Evolutionary conservation across 176 grass and related monocot genomes (phyloP).

Genomic region (Triticum timopheevii): DNA sequence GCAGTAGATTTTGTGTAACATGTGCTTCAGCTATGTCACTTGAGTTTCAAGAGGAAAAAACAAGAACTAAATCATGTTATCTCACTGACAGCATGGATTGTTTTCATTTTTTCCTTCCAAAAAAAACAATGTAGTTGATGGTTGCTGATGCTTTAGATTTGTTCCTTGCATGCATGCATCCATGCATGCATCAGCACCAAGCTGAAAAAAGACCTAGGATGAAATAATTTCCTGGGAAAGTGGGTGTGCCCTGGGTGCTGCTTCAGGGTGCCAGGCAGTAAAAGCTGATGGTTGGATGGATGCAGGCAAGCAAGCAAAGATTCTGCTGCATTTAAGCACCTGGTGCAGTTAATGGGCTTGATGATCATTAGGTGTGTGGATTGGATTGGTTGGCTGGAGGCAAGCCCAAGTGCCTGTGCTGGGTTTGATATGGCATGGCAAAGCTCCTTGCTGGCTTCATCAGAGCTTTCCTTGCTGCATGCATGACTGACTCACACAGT

Average conservation of each 20-base stretch:
- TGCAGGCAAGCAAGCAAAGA: slow-evolving; percentile 23
- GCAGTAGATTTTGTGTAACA: no score
- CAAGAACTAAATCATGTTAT: no score
- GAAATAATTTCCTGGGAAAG: slow-evolving; percentile 42
- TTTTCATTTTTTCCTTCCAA: no score
- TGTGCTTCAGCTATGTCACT: no score
- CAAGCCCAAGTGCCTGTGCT: slow-evolving; percentile 15
- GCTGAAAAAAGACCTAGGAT: slow-evolving; percentile 14
- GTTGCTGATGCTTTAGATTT: background rate
- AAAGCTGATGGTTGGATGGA: slow-evolving; percentile 38
- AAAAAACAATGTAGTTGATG: no score
- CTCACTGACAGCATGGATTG: no score
- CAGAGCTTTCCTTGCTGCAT: slow-evolving; percentile 20
- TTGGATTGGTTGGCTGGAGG: background rate
- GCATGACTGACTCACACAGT: background rate
- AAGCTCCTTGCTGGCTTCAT: background rate
- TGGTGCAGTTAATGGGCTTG: slow-evolving; percentile 41
- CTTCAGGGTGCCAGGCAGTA: slow-evolving; percentile 45
- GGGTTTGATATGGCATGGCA: slow-evolving; percentile 26
- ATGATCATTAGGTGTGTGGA: slow-evolving; percentile 30
- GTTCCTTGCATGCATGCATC: background rate
- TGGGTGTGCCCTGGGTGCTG: background rate
- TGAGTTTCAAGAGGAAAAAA: no score
- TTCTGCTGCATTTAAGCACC: slow-evolving; percentile 36
- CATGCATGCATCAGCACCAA: background rate